Evolutionary conservation across 192 early-diverging fungal species (phyloP).

Genomic region (Coemansia biformis): DNA sequence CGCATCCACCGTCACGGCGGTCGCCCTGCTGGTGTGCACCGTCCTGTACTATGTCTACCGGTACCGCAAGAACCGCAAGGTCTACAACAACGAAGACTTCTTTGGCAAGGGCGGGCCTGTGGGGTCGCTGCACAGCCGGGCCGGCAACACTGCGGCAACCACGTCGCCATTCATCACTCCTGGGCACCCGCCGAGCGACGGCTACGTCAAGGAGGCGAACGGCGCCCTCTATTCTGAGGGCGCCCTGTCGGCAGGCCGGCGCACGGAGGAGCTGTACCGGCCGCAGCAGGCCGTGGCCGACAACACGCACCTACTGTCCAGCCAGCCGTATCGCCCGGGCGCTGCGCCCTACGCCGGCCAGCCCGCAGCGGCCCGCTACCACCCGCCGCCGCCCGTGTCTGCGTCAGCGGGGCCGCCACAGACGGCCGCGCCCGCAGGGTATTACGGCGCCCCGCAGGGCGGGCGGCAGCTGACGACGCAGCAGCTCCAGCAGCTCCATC

Average conservation of each 20-base stretch:
- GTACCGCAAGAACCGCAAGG: slow-evolving; percentile 18
- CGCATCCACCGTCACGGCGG: slow-evolving; percentile 26
- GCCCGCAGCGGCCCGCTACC: background rate
- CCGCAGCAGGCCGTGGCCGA: slow-evolving; percentile 3
- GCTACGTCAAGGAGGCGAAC: slow-evolving; percentile 23
- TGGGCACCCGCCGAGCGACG: slow-evolving; percentile 18
- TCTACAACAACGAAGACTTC: slow-evolving; percentile 29
- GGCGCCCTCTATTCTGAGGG: no score
- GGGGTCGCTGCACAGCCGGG: slow-evolving; percentile 12
- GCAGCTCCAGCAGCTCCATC: no score
- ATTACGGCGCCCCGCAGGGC: background rate
- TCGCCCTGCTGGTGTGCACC: slow-evolving; percentile 29
- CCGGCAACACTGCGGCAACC: slow-evolving; percentile 7
- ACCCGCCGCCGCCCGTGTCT: slow-evolving; percentile 1
- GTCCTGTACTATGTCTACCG: slow-evolving; percentile 35
- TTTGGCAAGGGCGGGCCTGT: slow-evolving; percentile 16
- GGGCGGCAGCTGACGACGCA: slow-evolving; percentile 6
- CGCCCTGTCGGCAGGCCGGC: no score
- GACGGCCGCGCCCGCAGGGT: no score
- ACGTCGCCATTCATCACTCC: slow-evolving; percentile 26
- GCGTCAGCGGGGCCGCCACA: no score
- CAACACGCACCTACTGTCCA: slow-evolving; percentile 15
- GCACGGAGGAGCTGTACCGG: no score
- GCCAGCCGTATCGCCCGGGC: slow-evolving; percentile 7
- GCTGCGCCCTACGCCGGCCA: background rate